Conservation (phyloP, 2,329 filamentous ascomycete species). For the Pseudogymnoascus sp. region DNA sequence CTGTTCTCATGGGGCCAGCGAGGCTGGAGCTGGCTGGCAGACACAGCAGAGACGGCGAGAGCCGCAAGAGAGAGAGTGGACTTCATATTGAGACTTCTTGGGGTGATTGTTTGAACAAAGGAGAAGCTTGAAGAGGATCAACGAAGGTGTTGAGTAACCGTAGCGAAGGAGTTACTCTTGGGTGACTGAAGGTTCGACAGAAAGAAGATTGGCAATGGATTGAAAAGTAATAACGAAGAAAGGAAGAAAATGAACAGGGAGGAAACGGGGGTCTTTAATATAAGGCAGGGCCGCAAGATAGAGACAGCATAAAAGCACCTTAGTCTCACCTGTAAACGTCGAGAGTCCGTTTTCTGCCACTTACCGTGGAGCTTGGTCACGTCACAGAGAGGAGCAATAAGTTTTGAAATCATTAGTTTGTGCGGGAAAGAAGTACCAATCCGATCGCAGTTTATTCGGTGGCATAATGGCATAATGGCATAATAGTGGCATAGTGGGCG, state of each 20-base stretch:
- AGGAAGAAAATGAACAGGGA: background rate
- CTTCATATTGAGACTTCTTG: conserved; percentile 22
- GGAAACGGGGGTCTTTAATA: background rate
- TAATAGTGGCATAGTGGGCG: no score
- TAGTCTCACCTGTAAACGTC: conserved; percentile 1
- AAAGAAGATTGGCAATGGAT: background rate
- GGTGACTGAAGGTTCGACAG: no score
- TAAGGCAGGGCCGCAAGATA: background rate
- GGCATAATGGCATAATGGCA: no score
- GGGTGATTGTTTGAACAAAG: background rate
- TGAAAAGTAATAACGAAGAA: background rate
- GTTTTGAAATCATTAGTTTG: background rate
- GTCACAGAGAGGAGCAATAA: background rate
- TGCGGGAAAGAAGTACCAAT: background rate
- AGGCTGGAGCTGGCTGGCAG: conserved; percentile 13
- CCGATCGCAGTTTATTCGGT: conserved; percentile 2
- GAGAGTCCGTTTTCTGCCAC: background rate
- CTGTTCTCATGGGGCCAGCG: conserved; percentile 1
- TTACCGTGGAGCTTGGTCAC: conserved; percentile 5
- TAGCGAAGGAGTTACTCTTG: conserved; percentile 10
- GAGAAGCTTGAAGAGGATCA: conserved; percentile 5
- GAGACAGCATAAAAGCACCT: background rate
- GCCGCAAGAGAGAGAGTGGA: conserved; percentile 20
- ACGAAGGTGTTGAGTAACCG: conserved; percentile 8
- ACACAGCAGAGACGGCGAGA: conserved; percentile 19